phyloP scores from a whole-genome alignment of 1,284 basidiomycete genomes.

The Fomitopsis schrenkii region DNA sequence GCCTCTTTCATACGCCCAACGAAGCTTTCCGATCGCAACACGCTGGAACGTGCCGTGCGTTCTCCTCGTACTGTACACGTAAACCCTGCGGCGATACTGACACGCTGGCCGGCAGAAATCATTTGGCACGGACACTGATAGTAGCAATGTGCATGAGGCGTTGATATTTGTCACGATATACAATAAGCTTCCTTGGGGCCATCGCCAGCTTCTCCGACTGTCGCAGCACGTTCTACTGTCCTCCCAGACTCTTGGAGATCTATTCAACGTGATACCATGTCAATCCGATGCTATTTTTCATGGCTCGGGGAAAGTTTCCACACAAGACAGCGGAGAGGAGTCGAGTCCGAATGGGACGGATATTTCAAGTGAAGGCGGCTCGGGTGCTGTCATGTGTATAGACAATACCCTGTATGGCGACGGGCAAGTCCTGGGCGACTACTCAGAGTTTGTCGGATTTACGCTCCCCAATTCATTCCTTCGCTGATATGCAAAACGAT shows the following conservation, averaged over 20 bases:
- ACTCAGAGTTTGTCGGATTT: conserved; percentile 48
- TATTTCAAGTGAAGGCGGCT: conserved; percentile 15
- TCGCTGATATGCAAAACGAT: conserved; percentile 1
- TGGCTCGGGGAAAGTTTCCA: conserved; percentile 33
- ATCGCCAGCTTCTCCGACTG: conserved; percentile 51
- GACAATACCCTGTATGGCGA: conserved; percentile 58
- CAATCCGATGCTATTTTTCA: conserved; percentile 49
- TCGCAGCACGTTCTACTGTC: conserved; percentile 67
- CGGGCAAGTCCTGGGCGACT: conserved; percentile 42
- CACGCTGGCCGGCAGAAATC: conserved; percentile 27
- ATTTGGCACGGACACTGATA: conserved; percentile 16
- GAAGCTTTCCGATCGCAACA: conserved; percentile 64
- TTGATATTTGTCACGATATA: conserved; percentile 58
- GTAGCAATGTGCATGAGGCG: conserved; percentile 32
- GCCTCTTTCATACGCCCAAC: conserved; percentile 59
- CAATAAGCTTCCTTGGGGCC: conserved; percentile 56
- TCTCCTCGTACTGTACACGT: background rate
- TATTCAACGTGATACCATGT: conserved; percentile 62
- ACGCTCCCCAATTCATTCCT: background rate
- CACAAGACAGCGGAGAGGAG: conserved; percentile 33
- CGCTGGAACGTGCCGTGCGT: conserved; percentile 43
- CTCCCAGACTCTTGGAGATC: conserved; percentile 67
- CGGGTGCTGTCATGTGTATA: conserved; percentile 52
- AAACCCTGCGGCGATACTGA: conserved; percentile 3
- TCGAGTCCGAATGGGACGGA: conserved; percentile 10